Evolutionary conservation across 129 eudicot species (phyloP), one percentile per base, ranked within the genome.

Genomic region (Centrapalus pauciflorus): DNA sequence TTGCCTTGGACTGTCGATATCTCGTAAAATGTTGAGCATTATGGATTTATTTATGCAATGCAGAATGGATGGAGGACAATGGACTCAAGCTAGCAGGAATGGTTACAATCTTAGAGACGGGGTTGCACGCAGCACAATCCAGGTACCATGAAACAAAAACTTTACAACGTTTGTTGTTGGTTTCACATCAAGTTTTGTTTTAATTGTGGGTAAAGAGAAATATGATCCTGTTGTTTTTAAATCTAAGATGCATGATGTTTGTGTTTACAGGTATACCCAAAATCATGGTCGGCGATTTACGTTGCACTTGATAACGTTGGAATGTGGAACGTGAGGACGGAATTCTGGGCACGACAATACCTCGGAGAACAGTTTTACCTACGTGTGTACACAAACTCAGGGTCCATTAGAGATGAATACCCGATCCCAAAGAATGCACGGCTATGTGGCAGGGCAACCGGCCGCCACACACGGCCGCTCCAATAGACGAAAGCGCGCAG

Each of bases 11-110:
- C 11, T 1, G 9, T 56, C 13, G 9, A 28, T 21, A 29, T 71
- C 40, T 11, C 2, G 46, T 48, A 11, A 13, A 12, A 40, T 4
- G 14, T 30, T 56, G 4, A 1, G 2, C 28, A 0, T 32, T 55
- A 13, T 58, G 58, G 56, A 23, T 49, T 3, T 13, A 2, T 48
- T 67, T 3, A 10, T 45, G 24, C 19, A 67, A 69, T 71, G 24
- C 83, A 93, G 99, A 76, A 84, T 89, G 99, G 96, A 86, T 48
- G 96, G 99, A 55, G 96, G 99, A 51, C 74, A 64, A 51, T 93
- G 99, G 99, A 86, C 80, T 11, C 43, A 74, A 10, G 84, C 80
- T 57, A 93, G 95, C 63, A 80, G 95, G 74, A 74, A 52, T 32
- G 75, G 80, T 61, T 93, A 93, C 78, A 93, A 93, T 74, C 95